Percentiles rank a stretch among this genome's conserved stretches.
Evolutionary conservation across 2,329 filamentous ascomycete species (phyloP).

Genomic region (Clarireedia monteithiana): DNA sequence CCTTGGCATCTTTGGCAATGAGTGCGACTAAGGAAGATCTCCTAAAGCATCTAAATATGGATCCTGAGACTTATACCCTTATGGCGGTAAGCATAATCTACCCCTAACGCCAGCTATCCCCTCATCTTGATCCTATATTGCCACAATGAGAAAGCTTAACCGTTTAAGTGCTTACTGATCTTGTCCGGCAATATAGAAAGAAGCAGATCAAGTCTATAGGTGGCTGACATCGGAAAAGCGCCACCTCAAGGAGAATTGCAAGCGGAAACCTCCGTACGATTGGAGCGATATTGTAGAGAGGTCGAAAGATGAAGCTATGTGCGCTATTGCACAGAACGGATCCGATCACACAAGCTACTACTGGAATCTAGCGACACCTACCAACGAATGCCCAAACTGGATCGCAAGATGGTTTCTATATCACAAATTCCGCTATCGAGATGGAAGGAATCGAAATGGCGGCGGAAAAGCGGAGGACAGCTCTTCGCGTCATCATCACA

Average conservation of each 20-base stretch:
- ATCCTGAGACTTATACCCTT: constrained; percentile 20
- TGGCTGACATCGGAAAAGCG: constrained; percentile 24
- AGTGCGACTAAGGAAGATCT: constrained; percentile 28
- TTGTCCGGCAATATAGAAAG: constrained; percentile 21
- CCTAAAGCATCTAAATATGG: constrained; percentile 23
- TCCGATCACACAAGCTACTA: constrained; percentile 22
- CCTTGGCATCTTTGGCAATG: constrained; percentile 23
- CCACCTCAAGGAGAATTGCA: constrained; percentile 27
- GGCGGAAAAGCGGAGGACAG: not conserved
- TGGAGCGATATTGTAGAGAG: constrained; percentile 28
- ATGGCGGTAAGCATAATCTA: constrained; percentile 25
- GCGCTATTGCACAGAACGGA: constrained; percentile 17
- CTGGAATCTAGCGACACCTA: constrained; percentile 22
- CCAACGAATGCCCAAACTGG: constrained; percentile 25
- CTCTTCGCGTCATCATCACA: not conserved
- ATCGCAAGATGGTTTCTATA: constrained; percentile 30
- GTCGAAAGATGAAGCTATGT: constrained; percentile 28
- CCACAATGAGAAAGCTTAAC: not conserved
- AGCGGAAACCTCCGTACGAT: constrained; percentile 26
- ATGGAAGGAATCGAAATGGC: constrained; percentile 25
- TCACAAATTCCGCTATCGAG: constrained; percentile 30
- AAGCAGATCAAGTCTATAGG: constrained; percentile 26
- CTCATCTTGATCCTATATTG: not conserved
- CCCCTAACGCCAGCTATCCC: not conserved
- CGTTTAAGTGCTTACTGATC: constrained; percentile 20